These are phyloP conservation scores for Talaromyces borbonicus DNA, from an alignment of 495 filamentous ascomycete species.

Conservation along the genomic window DNA sequence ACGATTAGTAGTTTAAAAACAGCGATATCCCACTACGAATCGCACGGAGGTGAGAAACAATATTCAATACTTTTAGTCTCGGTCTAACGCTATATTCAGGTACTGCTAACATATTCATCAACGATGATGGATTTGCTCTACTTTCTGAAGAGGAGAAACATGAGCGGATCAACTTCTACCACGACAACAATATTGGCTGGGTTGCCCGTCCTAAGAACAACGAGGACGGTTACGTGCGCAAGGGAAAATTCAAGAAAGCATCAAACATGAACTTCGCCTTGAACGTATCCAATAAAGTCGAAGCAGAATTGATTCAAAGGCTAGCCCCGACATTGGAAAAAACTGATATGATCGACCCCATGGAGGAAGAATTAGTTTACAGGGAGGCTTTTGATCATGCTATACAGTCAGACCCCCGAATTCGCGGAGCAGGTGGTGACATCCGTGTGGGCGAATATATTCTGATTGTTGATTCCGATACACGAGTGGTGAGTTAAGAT, in stretches of 20 bases:
- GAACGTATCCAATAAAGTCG: slow-evolving; percentile 47
- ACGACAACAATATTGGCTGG: slow-evolving; percentile 54
- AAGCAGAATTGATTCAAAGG: slow-evolving; percentile 40
- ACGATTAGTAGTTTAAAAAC: slow-evolving; percentile 52
- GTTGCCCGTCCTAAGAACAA: slow-evolving; percentile 41
- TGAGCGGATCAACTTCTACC: slow-evolving; percentile 52
- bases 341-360: slow-evolving; percentile 30
- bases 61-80: not conserved
- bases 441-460: slow-evolving; percentile 73
- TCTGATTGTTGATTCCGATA: slow-evolving; percentile 63
- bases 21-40: slow-evolving; percentile 58
- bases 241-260: slow-evolving; percentile 65
- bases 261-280: slow-evolving; percentile 65
- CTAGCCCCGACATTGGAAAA: slow-evolving; percentile 22
- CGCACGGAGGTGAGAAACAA: slow-evolving; percentile 32
- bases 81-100: slow-evolving; percentile 1
- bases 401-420: slow-evolving; percentile 46
- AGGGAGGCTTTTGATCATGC: slow-evolving; percentile 39
- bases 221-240: slow-evolving; percentile 36
- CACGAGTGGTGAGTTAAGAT: slow-evolving; percentile 45
- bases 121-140: slow-evolving; percentile 38
- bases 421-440: slow-evolving; percentile 71
- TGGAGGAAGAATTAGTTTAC: slow-evolving; percentile 43
- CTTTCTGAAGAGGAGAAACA: slow-evolving; percentile 43
- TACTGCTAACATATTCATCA: slow-evolving; percentile 39